phyloP scores from a whole-genome alignment of 345 rosid genomes.

The Eucalyptus marginata region DNA sequence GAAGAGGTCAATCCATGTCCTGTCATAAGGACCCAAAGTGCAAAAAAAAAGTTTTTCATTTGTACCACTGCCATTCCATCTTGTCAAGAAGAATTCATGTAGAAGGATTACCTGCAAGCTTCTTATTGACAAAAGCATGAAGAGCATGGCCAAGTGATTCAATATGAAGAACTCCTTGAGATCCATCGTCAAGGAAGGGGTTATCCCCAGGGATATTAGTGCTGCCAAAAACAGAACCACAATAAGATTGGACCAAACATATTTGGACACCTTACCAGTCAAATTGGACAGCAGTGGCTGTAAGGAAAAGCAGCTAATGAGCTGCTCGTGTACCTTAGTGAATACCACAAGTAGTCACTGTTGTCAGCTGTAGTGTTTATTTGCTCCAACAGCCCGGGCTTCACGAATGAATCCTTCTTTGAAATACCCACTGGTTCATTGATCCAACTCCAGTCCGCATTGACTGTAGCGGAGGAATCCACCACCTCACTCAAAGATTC shows the following conservation, averaged over 20 bases:
- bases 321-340: conserved; percentile 39
- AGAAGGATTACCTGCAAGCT: conserved; percentile 48
- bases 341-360: conserved; percentile 94
- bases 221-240: not conserved
- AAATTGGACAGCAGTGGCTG: not conserved
- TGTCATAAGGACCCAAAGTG: not conserved
- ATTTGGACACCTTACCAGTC: not conserved
- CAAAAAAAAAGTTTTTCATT: not conserved
- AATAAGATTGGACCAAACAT: not conserved
- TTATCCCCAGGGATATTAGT: conserved; percentile 31
- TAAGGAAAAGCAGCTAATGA: not conserved
- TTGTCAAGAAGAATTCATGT: not conserved
- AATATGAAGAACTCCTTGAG: conserved; percentile 60
- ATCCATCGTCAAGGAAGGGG: conserved; percentile 52
- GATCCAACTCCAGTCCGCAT: conserved; percentile 70
- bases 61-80: not conserved
- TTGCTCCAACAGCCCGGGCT: conserved; percentile 74
- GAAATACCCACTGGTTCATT: conserved; percentile 82
- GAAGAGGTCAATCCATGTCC: not conserved
- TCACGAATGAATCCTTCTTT: conserved; percentile 42
- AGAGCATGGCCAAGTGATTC: conserved; percentile 85
- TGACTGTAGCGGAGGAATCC: conserved; percentile 27
- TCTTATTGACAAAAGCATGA: conserved; percentile 68
- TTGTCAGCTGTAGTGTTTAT: conserved; percentile 77
- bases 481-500: conserved; percentile 27